Evolutionary conservation across 2,329 filamentous ascomycete genomes (phyloP), one percentile per base, ranked within the genome.

Genomic region (Colletotrichum karsti): DNA sequence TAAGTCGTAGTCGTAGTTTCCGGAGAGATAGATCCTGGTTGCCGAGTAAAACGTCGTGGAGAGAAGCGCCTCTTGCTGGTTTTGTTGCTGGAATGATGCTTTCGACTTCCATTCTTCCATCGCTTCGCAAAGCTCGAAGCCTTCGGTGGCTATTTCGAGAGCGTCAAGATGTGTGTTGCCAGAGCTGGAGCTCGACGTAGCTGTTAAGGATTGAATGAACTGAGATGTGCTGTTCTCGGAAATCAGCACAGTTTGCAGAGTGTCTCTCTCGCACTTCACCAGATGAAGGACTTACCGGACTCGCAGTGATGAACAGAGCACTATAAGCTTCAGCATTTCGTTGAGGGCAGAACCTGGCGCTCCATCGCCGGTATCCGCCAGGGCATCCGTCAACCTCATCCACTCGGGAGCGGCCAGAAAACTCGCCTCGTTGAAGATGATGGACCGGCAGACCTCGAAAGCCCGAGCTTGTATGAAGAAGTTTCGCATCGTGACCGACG

Each of bases 21-120:
- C 79, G 0, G 79, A 81, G 5, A 81, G 73, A 35, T 80, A 80
- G 6, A 80, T 78, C 50, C 78, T 79, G 2, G 74, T 77, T 5
- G 79, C 76, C 0, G 78, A 72, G 24, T 72, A 74, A 61, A 76
- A 79, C 3, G 74, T 24, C 0, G 28, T 62, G 0, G 74, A 69
- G 3, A 81, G 55, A 0, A 72, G 35, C 7, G 60, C 56, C 37
- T 77, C 74, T 2, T 48, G 39, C 5, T 18, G 15, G 46, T 12
- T 15, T 28, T 35, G 37, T 12, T n/a, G n/a, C 12, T 20, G 10
- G 51, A 37, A 58, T 4, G 33, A 20, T 6, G 46, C 8, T 6
- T 26, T 30, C 10, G 9, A 3, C 4, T 41, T 18, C 65, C 60
- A 68, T 7, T 3, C 10, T 1, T 63, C 3, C 2, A 77, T 59